These are phyloP conservation scores for Trichosporon faecale DNA, from an alignment of 1,284 basidiomycete genomes.

Conservation along the genomic window DNA sequence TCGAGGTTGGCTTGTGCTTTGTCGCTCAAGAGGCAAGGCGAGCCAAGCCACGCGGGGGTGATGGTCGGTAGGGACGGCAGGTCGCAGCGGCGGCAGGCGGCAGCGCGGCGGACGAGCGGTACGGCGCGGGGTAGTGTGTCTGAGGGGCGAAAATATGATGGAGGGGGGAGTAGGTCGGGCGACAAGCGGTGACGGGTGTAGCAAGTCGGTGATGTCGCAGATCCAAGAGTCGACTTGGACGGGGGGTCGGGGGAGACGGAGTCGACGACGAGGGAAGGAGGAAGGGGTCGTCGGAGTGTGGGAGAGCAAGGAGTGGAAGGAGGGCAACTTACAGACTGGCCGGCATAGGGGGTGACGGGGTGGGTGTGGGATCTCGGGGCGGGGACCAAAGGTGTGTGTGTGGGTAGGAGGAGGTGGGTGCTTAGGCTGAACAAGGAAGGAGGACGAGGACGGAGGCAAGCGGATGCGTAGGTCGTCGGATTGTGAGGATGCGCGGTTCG, in stretches of 20 bases:
- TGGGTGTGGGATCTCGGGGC: not conserved
- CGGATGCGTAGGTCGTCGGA: slow-evolving; percentile 7
- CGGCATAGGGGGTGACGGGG: not conserved
- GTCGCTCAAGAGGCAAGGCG: not conserved
- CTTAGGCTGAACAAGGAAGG: not conserved
- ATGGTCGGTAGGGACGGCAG: not conserved
- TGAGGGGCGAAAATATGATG: not conserved
- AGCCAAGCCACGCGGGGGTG: not conserved
- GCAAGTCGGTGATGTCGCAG: not conserved
- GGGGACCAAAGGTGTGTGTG: not conserved
- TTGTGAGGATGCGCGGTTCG: slow-evolving; percentile 13
- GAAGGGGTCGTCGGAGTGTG: not conserved
- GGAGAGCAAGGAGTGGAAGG: not conserved
- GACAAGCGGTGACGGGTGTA: not conserved
- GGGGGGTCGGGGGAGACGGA: not conserved
- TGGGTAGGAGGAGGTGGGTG: not conserved
- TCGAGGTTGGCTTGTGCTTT: not conserved
- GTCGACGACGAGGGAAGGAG: no score
- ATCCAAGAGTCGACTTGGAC: not conserved
- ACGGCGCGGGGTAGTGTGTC: not conserved
- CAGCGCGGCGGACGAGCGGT: not conserved
- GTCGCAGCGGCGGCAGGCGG: not conserved
- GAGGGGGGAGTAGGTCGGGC: not conserved
- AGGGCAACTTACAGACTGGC: not conserved
- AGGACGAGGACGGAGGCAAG: no score